Conservation (phyloP, 495 filamentous ascomycete genomes). For the Sordaria brevicollis region DNA sequence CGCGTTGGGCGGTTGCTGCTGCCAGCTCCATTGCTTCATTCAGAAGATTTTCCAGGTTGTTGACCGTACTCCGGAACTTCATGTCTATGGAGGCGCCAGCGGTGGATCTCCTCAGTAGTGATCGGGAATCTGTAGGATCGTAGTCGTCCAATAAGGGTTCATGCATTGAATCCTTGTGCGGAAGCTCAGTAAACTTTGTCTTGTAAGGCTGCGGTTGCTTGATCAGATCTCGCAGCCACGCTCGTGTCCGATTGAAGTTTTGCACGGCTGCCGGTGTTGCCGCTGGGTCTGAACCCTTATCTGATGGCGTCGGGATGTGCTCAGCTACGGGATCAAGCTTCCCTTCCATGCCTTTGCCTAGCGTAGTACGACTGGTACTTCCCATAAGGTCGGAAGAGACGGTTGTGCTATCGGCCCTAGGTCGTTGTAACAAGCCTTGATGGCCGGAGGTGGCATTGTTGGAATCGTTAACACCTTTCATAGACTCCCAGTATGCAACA, state of each 20-base stretch:
- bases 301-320: background rate
- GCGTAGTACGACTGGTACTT: background rate
- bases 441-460: background rate
- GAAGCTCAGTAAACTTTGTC: constrained; percentile 9
- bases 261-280: constrained; percentile 1
- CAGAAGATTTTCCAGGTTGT: constrained; percentile 36
- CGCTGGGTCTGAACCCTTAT: background rate
- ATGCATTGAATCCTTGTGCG: background rate
- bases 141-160: background rate
- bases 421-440: background rate
- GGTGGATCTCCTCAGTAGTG: background rate
- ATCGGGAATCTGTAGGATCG: background rate
- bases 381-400: background rate
- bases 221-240: constrained; percentile 15
- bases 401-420: background rate
- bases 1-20: constrained; percentile 23
- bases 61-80: constrained; percentile 24
- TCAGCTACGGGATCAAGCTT: background rate
- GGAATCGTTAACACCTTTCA: background rate
- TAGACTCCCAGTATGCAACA: constrained; percentile 14
- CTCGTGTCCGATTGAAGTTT: constrained; percentile 7
- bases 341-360: background rate
- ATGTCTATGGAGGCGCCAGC: constrained; percentile 10
- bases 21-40: constrained; percentile 36
- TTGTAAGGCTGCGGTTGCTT: constrained; percentile 10